Evolutionary conservation across 2,329 filamentous ascomycete genomes (phyloP), one percentile per base, ranked within the genome.

Genomic region (Ophiosphaerella korrae): DNA sequence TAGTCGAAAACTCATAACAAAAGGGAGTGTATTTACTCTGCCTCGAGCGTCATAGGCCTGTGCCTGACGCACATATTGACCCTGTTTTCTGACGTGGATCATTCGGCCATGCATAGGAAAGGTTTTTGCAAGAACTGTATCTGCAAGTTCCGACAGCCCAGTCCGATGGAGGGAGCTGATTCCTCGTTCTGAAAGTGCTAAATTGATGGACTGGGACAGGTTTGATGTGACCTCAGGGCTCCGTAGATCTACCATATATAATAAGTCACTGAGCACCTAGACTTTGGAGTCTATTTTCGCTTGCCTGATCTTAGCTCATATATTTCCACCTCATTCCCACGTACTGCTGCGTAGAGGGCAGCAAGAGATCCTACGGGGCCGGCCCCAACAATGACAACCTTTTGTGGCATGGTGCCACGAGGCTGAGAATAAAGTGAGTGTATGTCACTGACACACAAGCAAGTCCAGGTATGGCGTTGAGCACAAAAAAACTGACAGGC

Each of bases 161-260:
- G 89, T 85, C 62, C 89, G 80, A 45, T 84, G 83, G 75, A 99
- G 87, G 18, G 93, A 90, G 72, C 94, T 89, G 72, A 97, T 92
- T 29, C 94, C 94, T 51, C 94, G 86, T 72, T 97, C 92, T 0
- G 94, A 97, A 1, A 99, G 80, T 18, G 94, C 93, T 48, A 99
- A 78, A 70, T 99, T 99, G 79, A 99, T 99, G n/a, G 94, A 97
- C 73, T 92, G 96, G 53, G 92, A 96, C 70, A 97, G 97, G 75
- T 97, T 97, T 3, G 93, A 92, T 26, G 87, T 86, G 0, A 90
- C 96, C 2, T 85, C 83, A 2, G 89, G 87, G 71, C 95, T 87
- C 35, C 94, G 87, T 42, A 97, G 86, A 77, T 99, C 94, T 97
- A 7, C 8, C 11, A 35, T 13, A 34, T n/a, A 34, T 59, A 35